Percentiles rank a stretch among this genome's conserved stretches.
These are phyloP conservation scores for Pholiota molesta DNA, from an alignment of 768 basidiomycete species.

Conservation along the genomic window DNA sequence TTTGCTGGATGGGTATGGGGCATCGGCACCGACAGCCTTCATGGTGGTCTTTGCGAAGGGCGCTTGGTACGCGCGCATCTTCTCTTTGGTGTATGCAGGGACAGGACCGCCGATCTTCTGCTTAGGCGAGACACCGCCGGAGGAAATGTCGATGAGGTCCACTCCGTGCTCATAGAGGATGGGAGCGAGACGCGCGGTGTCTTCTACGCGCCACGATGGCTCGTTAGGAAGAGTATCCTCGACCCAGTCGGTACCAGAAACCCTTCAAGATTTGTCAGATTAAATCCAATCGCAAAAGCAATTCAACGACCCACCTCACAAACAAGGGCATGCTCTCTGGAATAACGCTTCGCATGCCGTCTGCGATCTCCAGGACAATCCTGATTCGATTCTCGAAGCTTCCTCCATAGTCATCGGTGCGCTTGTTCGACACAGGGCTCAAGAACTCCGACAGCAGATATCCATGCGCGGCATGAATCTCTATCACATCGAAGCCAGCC, in stretches of 20 bases:
- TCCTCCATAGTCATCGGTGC: conserved; percentile 73
- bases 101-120: conserved; percentile 38
- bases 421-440: conserved; percentile 59
- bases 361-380: conserved; percentile 63
- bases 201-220: conserved; percentile 68
- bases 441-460: conserved; percentile 62
- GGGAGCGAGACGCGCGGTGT: conserved; percentile 62
- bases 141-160: conserved; percentile 76
- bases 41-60: conserved; percentile 59
- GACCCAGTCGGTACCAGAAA: conserved; percentile 75
- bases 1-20: not conserved
- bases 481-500: conserved; percentile 64
- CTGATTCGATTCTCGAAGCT: conserved; percentile 71
- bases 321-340: conserved; percentile 70
- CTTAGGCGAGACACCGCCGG: conserved; percentile 56
- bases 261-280: conserved; percentile 29
- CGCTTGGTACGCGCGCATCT: conserved; percentile 46
- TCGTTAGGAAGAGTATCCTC: conserved; percentile 60
- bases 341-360: conserved; percentile 63
- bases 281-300: not conserved
- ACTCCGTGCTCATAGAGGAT: conserved; percentile 67
- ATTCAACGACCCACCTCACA: conserved; percentile 48
- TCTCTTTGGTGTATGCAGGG: conserved; percentile 23
- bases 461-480: conserved; percentile 69
- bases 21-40: conserved; percentile 37